Evolutionary conservation across 2,329 filamentous ascomycete species (phyloP).

Genomic region (Aspergillus quadricinctus): DNA sequence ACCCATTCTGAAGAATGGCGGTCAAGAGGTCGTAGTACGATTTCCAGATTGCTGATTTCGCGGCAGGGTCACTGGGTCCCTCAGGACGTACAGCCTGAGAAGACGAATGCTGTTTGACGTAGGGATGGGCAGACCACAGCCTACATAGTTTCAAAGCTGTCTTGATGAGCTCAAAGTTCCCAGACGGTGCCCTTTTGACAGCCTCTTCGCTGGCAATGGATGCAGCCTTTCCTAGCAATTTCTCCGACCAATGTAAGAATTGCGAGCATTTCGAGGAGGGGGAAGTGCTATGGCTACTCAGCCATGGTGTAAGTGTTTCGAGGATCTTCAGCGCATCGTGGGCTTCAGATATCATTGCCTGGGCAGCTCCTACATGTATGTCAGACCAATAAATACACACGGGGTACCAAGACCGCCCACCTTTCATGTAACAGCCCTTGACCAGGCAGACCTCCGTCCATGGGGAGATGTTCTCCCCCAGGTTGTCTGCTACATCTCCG

Average conservation of each 20-base stretch:
- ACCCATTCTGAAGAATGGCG: constrained; percentile 59
- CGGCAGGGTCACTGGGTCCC: constrained; percentile 17
- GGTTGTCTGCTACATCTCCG: constrained; percentile 50
- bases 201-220: constrained; percentile 60
- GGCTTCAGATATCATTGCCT: constrained; percentile 38
- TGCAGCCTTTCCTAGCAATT: constrained; percentile 70
- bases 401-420: constrained; percentile 40
- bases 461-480: constrained; percentile 53
- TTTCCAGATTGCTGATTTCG: constrained; percentile 63
- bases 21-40: constrained; percentile 81
- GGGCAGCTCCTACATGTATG: constrained; percentile 39
- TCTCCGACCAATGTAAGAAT: constrained; percentile 72
- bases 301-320: constrained; percentile 60
- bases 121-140: constrained; percentile 38
- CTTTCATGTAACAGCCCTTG: constrained; percentile 74
- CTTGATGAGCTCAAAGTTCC: constrained; percentile 25
- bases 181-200: constrained; percentile 13
- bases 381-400: constrained; percentile 10
- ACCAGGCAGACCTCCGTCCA: constrained; percentile 82
- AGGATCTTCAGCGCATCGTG: constrained; percentile 65
- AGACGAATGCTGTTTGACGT: constrained; percentile 28
- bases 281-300: constrained; percentile 39
- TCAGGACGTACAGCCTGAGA: constrained; percentile 15
- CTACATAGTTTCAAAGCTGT: constrained; percentile 48
- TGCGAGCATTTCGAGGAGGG: constrained; percentile 55